Percentiles rank a stretch among this genome's conserved stretches.
Evolutionary conservation across 345 rosid species (phyloP).

Genomic region (Excoecaria agallocha): DNA sequence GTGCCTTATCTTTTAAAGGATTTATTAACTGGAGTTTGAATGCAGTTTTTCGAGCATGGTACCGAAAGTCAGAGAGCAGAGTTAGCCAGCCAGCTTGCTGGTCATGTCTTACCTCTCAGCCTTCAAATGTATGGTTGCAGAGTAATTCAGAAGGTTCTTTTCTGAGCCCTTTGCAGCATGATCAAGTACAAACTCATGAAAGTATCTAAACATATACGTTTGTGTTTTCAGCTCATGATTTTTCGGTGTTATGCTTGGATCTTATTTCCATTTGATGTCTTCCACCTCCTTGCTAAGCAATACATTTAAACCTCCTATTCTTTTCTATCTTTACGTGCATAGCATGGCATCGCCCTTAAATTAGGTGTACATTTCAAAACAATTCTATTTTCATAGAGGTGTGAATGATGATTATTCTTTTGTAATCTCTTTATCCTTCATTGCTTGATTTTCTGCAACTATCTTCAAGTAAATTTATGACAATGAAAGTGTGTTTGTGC

Average conservation of each 20-base stretch:
- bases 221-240: neutral
- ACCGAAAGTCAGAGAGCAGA: conserved; percentile 73
- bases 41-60: conserved; percentile 92
- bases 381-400: neutral
- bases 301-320: neutral
- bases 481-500: neutral
- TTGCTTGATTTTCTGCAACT: neutral
- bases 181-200: neutral
- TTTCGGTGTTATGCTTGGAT: neutral
- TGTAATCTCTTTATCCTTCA: neutral
- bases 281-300: neutral
- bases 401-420: neutral
- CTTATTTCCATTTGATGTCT: neutral
- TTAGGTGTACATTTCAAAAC: neutral
- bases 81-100: conserved; percentile 70
- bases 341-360: neutral
- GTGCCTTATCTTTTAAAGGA: neutral
- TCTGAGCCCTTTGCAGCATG: neutral
- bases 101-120: conserved; percentile 81
- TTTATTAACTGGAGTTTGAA: conserved; percentile 27
- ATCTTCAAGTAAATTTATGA: neutral
- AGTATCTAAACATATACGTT: neutral
- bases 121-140: conserved; percentile 99
- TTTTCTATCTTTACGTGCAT: neutral
- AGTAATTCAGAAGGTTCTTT: conserved; percentile 91